Base-by-base conservation (phyloP, 2,329 filamentous ascomycete genomes). In the Chaetomium globosum region DNA sequence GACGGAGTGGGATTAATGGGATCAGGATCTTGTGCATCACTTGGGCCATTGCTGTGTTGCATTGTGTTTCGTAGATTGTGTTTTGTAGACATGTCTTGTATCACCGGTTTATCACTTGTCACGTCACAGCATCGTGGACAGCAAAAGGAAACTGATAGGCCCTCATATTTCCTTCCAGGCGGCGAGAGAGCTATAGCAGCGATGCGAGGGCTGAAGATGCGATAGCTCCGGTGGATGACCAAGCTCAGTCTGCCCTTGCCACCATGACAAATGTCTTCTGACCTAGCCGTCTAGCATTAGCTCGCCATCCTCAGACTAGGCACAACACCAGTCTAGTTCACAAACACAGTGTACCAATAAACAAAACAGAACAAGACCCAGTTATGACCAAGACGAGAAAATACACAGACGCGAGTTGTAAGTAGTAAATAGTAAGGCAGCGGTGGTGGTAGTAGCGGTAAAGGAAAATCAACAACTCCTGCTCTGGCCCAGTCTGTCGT, bases 341-440 rank as follows among this genome's bases (percentile, higher is more conserved):
- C 51, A 43, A 63, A 67, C 13, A 57, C 59, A 49, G 53, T 51
- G 63, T 61, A 61, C 62, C 30, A 64, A 64, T 61, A 59, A 64
- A 62, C 58, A 67, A 61, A 68, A 66, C 55, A 67, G 56, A 55
- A 43, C 46, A 58, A 56, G 65, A 67, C 66, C 67, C 68, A 70
- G 62, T 67, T 70, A 72, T 72, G 70, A 69, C 70, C 70, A 72
- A 72, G 68, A 71, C 68, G 67, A 67, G 70, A 71, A 71, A 67
- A 70, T 67, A 71, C 68, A 71, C 55, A 63, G 61, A 63, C 59
- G 61, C 66, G 60, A 67, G 58, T 65, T 56, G 55, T 28, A 67
- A 31, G 61, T 53, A 52, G 62, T 28, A 61, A 43, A 30, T 12
- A 28, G 46, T 60, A 61, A 46, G 51, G 57, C 52, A 53, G 63